Evolutionary conservation across 164 flowering plant species (phyloP), one percentile per base, ranked within the genome.

Genomic region (Tetracentron sinense): DNA sequence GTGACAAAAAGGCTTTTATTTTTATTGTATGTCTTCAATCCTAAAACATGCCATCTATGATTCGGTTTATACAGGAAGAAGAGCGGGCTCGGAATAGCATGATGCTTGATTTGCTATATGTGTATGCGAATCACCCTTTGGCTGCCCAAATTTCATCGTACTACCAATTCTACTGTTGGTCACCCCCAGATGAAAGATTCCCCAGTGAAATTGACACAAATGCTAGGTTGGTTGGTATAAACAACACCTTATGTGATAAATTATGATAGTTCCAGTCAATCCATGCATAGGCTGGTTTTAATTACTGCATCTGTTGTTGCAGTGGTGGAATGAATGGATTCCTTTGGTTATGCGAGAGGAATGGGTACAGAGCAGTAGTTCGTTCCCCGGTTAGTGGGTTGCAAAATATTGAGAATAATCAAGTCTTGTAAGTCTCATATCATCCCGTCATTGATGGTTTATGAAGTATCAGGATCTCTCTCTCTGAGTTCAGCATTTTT

Each of bases 311-410:
- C 11, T 48, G 15, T 54, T 73, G 38, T 49, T 79, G 50, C 87
- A 94, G 99, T 69, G 88, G 78, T 71, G 96, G 94, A 66, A 94
- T 94, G 99, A 92, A 88, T 78, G 99, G 99, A 52, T 94, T 42
- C 54, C 70, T 94, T 44, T 86, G 84, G 84, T 63, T 88, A 55
- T 67, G 73, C 65, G 83, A 76, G 75, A 86, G 99, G 79, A 94
- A 92, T 79, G 85, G 61, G 20, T 56, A 57, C 60, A 72, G 68
- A 19, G 44, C 52, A 28, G 58, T 68, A 22, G 47, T 92, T 63
- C 74, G 76, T 61, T 91, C 94, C 10, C 89, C 96, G 42, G 68
- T 94, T 50, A 73, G 44, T 55, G 96, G 96, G 14, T 67, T 85
- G 74, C 80, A 54, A 31, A 74, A 78, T 65, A 70, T 89, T 27